phyloP scores from a whole-genome alignment of 2,329 filamentous ascomycete species.

The Falciphora oryzae region DNA sequence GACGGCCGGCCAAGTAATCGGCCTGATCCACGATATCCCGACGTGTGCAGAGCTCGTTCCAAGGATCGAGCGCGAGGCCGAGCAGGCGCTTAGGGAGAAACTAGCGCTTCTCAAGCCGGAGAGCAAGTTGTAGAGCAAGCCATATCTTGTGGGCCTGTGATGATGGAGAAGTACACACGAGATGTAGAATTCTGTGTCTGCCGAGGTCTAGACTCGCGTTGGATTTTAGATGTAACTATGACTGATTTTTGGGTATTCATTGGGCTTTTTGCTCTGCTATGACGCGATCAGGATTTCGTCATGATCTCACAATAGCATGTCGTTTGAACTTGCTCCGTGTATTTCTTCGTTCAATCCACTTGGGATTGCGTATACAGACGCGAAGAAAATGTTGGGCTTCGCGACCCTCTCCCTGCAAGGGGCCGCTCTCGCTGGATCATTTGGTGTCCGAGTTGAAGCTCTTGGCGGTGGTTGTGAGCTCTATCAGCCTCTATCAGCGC shows the following conservation, averaged over 20 bases:
- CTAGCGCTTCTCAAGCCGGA: slow-evolving; percentile 47
- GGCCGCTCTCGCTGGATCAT: background rate
- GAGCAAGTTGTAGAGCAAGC: slow-evolving; percentile 48
- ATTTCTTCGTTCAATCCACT: background rate
- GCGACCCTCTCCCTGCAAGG: background rate
- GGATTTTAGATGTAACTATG: background rate
- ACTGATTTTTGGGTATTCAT: background rate
- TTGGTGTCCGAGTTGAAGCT: no score
- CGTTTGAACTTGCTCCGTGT: background rate
- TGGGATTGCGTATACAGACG: background rate
- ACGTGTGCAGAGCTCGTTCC: slow-evolving; percentile 64
- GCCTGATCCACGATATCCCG: slow-evolving; percentile 76
- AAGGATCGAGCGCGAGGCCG: slow-evolving; percentile 73
- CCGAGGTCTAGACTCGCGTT: background rate
- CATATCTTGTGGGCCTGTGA: background rate
- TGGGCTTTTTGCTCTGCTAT: background rate
- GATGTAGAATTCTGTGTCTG: background rate
- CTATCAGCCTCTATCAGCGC: no score
- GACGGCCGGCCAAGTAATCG: slow-evolving; percentile 96
- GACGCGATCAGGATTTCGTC: background rate
- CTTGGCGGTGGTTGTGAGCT: no score
- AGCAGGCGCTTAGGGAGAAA: slow-evolving; percentile 57
- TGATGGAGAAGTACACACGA: background rate
- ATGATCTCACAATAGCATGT: background rate
- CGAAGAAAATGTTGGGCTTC: background rate